Conservation (phyloP, 2,329 filamentous ascomycete species). For the Didymella sp. region DNA sequence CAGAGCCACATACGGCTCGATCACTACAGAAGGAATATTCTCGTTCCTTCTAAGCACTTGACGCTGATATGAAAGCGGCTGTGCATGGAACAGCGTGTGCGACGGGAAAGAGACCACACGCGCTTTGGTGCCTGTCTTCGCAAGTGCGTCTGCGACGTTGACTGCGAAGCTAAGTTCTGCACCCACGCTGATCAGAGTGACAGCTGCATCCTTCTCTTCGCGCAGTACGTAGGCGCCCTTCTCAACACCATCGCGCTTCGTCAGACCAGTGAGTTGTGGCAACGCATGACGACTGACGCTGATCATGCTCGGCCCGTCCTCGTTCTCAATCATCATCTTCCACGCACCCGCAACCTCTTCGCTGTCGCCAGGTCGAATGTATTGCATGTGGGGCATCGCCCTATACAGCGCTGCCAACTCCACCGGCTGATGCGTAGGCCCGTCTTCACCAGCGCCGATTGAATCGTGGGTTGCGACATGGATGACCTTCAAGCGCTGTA, state of each 20-base stretch:
- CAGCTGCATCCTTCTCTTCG: conserved; percentile 52
- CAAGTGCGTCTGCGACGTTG: conserved; percentile 46
- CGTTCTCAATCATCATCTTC: conserved; percentile 54
- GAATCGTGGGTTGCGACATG: conserved; percentile 68
- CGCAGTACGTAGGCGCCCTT: conserved; percentile 58
- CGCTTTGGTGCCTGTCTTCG: conserved; percentile 48
- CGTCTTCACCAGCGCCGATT: conserved; percentile 62
- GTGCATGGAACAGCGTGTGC: conserved; percentile 58
- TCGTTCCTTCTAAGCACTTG: conserved; percentile 53
- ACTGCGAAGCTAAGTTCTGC: conserved; percentile 57
- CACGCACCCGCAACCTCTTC: conserved; percentile 66
- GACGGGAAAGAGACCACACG: conserved; percentile 60
- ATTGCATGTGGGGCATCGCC: conserved; percentile 67
- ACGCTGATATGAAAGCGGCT: conserved; percentile 55
- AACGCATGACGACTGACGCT: conserved; percentile 55
- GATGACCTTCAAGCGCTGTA: conserved; percentile 63
- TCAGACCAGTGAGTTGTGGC: conserved; percentile 50
- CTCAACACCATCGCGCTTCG: conserved; percentile 51
- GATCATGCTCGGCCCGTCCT: conserved; percentile 55
- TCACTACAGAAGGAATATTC: conserved; percentile 59
- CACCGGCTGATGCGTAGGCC: conserved; percentile 69
- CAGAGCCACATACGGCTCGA: conserved; percentile 65
- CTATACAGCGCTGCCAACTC: conserved; percentile 64
- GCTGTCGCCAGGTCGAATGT: conserved; percentile 65
- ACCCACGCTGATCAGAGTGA: conserved; percentile 57